Evolutionary conservation across 345 rosid genomes (phyloP).

Genomic region (Euphorbia lathyris): DNA sequence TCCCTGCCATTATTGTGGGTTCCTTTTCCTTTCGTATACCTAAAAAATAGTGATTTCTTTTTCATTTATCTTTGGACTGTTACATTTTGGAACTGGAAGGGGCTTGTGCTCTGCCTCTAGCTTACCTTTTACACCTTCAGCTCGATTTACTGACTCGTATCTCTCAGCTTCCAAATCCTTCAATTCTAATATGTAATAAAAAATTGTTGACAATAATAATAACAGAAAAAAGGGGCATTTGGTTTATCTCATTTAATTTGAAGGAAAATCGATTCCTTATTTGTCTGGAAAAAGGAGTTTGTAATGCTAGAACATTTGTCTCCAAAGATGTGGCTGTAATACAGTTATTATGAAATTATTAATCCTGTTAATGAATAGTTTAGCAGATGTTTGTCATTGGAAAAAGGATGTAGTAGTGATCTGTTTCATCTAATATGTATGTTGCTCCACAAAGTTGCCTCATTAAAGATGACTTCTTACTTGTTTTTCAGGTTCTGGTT

Average conservation of each 20-base stretch:
- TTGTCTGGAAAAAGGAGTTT: neutral
- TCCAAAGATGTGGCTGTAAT: neutral
- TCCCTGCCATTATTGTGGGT: neutral
- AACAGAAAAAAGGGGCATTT: neutral
- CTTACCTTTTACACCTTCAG: neutral
- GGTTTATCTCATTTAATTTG: neutral
- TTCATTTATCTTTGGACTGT: neutral
- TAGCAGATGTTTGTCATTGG: too few relatives aligned
- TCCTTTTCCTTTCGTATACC: neutral
- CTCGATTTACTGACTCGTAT: neutral
- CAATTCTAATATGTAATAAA: neutral
- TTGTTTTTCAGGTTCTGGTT: conserved; percentile 64
- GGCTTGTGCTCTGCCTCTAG: neutral
- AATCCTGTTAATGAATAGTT: neutral
- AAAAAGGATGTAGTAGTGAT: neutral
- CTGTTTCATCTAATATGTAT: neutral
- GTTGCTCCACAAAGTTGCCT: neutral
- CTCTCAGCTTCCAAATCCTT: neutral
- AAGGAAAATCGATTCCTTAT: neutral
- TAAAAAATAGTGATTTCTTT: neutral
- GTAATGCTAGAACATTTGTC: neutral
- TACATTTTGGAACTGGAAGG: neutral
- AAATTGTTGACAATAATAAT: neutral
- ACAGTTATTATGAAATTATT: neutral
- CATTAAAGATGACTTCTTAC: conserved; percentile 5